These are phyloP conservation scores for Leccinum angustisporum DNA, from an alignment of 1,284 basidiomycete genomes.

Conservation along the genomic window DNA sequence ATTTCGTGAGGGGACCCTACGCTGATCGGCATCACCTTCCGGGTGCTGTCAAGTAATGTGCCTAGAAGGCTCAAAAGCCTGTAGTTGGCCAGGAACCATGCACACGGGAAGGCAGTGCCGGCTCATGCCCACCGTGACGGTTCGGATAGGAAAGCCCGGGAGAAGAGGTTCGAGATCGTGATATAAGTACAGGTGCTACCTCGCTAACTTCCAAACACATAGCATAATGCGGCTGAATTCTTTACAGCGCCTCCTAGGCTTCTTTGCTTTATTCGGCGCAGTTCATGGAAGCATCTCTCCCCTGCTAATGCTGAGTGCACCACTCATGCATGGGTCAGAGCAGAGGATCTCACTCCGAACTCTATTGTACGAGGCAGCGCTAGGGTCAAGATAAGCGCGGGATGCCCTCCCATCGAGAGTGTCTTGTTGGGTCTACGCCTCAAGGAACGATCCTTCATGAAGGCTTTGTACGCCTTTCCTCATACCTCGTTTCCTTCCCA, in stretches of 20 bases:
- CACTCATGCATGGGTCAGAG: constrained; percentile 20
- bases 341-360: constrained; percentile 21
- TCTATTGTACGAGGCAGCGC: constrained; percentile 1
- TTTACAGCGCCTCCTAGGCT: constrained; percentile 3
- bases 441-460: constrained; percentile 25
- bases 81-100: background rate
- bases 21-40: no score
- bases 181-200: no score
- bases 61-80: background rate
- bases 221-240: background rate
- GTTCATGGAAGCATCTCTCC: background rate
- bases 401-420: constrained; percentile 14
- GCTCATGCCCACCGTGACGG: background rate
- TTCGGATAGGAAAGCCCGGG: background rate
- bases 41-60: background rate
- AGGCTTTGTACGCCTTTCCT: constrained; percentile 7
- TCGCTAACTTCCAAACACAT: background rate
- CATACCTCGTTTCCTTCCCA: no score
- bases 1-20: background rate
- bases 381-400: constrained; percentile 19
- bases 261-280: constrained; percentile 7
- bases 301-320: constrained; percentile 5
- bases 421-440: constrained; percentile 19
- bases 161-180: no score
- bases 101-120: background rate